Percentiles rank a stretch among this genome's conserved stretches.
phyloP scores from a whole-genome alignment of 2,329 filamentous ascomycete genomes.

The Colletotrichum musicola region DNA sequence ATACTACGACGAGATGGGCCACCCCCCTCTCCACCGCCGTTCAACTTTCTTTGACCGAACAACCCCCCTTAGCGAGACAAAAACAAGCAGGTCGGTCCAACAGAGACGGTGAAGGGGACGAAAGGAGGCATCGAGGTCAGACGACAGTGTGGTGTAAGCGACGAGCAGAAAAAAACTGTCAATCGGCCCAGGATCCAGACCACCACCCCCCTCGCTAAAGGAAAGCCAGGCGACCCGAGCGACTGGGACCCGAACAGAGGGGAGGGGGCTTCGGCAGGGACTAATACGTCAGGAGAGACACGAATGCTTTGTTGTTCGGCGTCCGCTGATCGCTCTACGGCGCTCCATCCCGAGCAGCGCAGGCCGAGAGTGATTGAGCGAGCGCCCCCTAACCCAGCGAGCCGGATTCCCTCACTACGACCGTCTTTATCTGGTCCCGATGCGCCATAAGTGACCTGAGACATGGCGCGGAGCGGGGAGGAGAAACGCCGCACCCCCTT shows the following conservation, averaged over 20 bases:
- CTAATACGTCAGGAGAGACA: slow-evolving; percentile 37
- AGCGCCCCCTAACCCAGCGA: slow-evolving; percentile 22
- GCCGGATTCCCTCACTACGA: slow-evolving; percentile 14
- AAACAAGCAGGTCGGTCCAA: slow-evolving; percentile 13
- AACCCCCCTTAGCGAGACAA: slow-evolving; percentile 19
- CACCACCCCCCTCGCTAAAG: neutral
- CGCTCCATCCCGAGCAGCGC: slow-evolving; percentile 7
- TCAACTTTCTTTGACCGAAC: slow-evolving; percentile 24
- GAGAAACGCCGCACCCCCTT: neutral
- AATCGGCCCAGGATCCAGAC: slow-evolving; percentile 24
- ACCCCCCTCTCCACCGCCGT: neutral
- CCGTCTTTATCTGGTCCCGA: slow-evolving; percentile 21
- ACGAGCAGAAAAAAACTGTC: slow-evolving; percentile 17
- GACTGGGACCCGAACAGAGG: slow-evolving; percentile 24
- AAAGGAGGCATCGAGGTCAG: neutral
- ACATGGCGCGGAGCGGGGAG: slow-evolving; percentile 32
- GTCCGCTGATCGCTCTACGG: neutral
- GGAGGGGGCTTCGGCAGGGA: slow-evolving; percentile 13
- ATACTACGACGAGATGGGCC: neutral
- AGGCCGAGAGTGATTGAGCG: neutral
- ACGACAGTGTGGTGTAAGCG: neutral
- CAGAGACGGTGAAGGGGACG: slow-evolving; percentile 3
- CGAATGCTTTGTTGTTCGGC: slow-evolving; percentile 28
- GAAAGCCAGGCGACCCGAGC: slow-evolving; percentile 24
- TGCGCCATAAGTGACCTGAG: slow-evolving; percentile 22